Evolutionary conservation across 2,329 filamentous ascomycete species (phyloP).

Genomic region (Scedosporium aurantiacum): DNA sequence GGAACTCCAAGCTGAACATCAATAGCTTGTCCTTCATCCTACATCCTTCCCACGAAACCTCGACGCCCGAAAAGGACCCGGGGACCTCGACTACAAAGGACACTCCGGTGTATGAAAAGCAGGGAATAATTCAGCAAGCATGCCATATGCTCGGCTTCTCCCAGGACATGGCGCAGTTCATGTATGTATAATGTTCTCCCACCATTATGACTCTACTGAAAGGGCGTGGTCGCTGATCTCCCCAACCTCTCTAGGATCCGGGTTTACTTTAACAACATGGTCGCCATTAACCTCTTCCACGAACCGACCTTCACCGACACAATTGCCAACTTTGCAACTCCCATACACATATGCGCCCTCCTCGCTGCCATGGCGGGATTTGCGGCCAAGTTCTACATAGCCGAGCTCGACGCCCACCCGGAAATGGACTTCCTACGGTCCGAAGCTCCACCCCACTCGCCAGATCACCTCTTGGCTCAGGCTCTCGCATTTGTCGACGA

Average conservation of each 20-base stretch:
- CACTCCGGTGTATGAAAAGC: neutral
- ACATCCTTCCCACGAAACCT: slow-evolving; percentile 15
- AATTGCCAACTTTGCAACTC: slow-evolving; percentile 12
- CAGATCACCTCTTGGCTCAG: slow-evolving; percentile 13
- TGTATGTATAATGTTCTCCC: neutral
- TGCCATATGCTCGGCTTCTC: slow-evolving; percentile 2
- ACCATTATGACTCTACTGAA: too few species aligned
- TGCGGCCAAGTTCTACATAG: slow-evolving; percentile 13
- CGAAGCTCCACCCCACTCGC: neutral
- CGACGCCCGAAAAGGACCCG: slow-evolving; percentile 7
- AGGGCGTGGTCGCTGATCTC: too few species aligned
- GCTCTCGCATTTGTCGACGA: slow-evolving; percentile 17
- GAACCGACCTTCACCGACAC: slow-evolving; percentile 16
- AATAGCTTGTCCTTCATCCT: slow-evolving; percentile 14
- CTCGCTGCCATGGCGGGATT: slow-evolving; percentile 21
- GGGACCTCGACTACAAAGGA: neutral
- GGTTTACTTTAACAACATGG: slow-evolving; percentile 20
- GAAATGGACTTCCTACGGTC: neutral
- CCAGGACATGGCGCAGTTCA: neutral
- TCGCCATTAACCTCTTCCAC: slow-evolving; percentile 20
- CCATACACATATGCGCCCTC: slow-evolving; percentile 14
- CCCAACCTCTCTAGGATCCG: slow-evolving; percentile 9
- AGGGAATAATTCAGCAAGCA: neutral
- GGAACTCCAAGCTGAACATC: slow-evolving; percentile 5
- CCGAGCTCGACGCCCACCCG: slow-evolving; percentile 4